A percentile compares a stretch with the other conserved stretches of the same genome.
phyloP scores from a whole-genome alignment of 345 rosid species.

The Camelina laxa region DNA sequence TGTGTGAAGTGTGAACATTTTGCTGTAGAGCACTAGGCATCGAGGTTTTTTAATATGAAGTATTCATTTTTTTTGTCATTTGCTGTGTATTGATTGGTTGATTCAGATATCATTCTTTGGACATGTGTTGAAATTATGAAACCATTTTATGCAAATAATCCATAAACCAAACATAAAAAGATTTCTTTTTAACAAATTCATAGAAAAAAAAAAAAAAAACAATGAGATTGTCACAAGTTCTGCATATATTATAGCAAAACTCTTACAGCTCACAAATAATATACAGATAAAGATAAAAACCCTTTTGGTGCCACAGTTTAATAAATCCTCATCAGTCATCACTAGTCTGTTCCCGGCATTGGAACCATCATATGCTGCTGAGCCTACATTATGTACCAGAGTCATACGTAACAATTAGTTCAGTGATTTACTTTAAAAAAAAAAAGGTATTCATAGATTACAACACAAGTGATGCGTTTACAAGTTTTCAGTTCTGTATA shows the following conservation, averaged over 20 bases:
- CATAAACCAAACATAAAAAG: constrained; percentile 20
- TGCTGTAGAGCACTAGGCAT: too few relatives aligned
- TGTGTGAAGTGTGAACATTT: too few relatives aligned
- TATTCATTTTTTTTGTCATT: too few relatives aligned
- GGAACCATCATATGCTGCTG: constrained; percentile 74
- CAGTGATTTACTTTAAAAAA: too few relatives aligned
- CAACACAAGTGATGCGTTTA: constrained; percentile 6
- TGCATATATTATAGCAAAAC: constrained; percentile 20
- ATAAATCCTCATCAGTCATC: constrained; percentile 19
- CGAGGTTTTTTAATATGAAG: too few relatives aligned
- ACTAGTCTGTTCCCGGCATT: constrained; percentile 65
- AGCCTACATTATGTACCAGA: constrained; percentile 48
- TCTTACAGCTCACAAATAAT: constrained; percentile 34
- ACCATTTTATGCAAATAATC: constrained; percentile 1
- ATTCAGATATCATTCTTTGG: background rate
- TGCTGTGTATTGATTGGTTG: too few relatives aligned
- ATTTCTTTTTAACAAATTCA: constrained; percentile 25
- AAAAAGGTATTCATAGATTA: too few relatives aligned
- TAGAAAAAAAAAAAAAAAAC: background rate
- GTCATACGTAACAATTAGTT: background rate
- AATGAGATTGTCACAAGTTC: constrained; percentile 25
- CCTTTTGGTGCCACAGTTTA: background rate
- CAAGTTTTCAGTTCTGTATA: background rate
- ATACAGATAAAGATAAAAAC: background rate
- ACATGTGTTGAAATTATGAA: background rate